phyloP scores from a whole-genome alignment of 306 rosid genomes.

The Begonia fuchsioides region DNA sequence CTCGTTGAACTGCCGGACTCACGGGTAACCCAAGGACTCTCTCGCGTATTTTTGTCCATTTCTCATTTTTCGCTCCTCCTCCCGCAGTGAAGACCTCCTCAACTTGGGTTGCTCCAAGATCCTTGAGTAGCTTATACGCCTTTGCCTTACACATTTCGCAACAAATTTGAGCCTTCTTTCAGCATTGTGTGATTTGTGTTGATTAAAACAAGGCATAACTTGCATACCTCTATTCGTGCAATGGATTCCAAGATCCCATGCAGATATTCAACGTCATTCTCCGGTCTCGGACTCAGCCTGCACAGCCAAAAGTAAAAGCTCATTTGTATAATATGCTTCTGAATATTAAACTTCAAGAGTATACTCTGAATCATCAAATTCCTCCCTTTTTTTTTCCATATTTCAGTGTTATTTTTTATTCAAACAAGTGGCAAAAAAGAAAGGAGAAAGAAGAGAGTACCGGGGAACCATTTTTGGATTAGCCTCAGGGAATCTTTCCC shows the following conservation, averaged over 20 bases:
- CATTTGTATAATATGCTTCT: too few relatives aligned
- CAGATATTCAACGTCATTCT: conserved; percentile 54
- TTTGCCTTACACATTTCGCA: conserved; percentile 38
- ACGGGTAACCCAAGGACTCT: conserved; percentile 75
- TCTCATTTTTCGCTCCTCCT: conserved; percentile 71
- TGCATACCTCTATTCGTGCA: conserved; percentile 76
- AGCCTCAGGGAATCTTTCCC: conserved; percentile 82
- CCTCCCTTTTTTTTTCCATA: too few relatives aligned
- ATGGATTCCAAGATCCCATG: conserved; percentile 88
- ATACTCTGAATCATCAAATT: too few relatives aligned
- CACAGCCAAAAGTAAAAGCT: background rate
- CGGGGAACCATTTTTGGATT: conserved; percentile 71
- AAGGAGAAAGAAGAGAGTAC: conserved; percentile 20
- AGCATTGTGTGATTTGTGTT: background rate
- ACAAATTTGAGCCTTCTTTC: background rate
- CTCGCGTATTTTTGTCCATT: conserved; percentile 70
- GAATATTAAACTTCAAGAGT: too few relatives aligned
- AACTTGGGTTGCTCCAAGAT: conserved; percentile 66
- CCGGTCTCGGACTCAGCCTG: conserved; percentile 81
- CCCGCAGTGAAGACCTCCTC: conserved; percentile 69
- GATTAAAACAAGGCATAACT: background rate
- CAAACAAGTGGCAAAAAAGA: conserved; percentile 1
- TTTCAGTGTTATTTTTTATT: too few relatives aligned
- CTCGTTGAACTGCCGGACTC: conserved; percentile 50
- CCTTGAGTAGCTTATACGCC: conserved; percentile 50